These are phyloP conservation scores for Leccinum truebloodii DNA, from an alignment of 768 basidiomycete genomes.

Conservation along the genomic window DNA sequence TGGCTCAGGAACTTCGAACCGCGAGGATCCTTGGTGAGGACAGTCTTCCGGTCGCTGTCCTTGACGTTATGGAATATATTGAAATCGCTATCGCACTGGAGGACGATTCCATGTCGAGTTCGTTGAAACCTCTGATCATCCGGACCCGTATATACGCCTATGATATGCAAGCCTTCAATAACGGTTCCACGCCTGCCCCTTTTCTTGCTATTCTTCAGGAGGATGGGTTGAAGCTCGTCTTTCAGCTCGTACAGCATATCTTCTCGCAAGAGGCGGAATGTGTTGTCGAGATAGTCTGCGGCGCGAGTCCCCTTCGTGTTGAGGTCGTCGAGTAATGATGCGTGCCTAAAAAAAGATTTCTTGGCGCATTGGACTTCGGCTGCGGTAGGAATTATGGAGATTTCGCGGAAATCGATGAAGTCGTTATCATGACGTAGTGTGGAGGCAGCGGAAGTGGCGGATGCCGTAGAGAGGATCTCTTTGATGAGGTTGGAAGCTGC, in stretches of 20 bases:
- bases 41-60: conserved; percentile 38
- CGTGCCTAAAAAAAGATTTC: conserved; percentile 50
- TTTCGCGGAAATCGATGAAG: conserved; percentile 56
- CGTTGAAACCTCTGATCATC: conserved; percentile 25
- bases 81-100: conserved; percentile 39
- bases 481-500: conserved; percentile 41
- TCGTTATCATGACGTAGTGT: conserved; percentile 64
- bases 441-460: conserved; percentile 19
- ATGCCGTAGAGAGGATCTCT: conserved; percentile 36
- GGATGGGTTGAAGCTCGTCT: conserved; percentile 51
- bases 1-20: conserved; percentile 47
- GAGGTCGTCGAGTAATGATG: conserved; percentile 45
- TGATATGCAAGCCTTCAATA: conserved; percentile 39
- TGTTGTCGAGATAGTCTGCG: conserved; percentile 60
- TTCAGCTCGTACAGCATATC: conserved; percentile 60
- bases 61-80: conserved; percentile 36
- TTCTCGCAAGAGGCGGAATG: conserved; percentile 64
- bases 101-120: conserved; percentile 43
- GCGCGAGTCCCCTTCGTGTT: conserved; percentile 37
- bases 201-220: conserved; percentile 40
- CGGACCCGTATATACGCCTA: conserved; percentile 37
- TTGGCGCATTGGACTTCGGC: conserved; percentile 52
- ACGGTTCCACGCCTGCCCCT: conserved; percentile 36
- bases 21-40: conserved; percentile 38
- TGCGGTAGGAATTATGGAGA: conserved; percentile 64